Conservation (phyloP, 1,139 yeast genomes). For the Saccharomyces hybrid region DNA sequence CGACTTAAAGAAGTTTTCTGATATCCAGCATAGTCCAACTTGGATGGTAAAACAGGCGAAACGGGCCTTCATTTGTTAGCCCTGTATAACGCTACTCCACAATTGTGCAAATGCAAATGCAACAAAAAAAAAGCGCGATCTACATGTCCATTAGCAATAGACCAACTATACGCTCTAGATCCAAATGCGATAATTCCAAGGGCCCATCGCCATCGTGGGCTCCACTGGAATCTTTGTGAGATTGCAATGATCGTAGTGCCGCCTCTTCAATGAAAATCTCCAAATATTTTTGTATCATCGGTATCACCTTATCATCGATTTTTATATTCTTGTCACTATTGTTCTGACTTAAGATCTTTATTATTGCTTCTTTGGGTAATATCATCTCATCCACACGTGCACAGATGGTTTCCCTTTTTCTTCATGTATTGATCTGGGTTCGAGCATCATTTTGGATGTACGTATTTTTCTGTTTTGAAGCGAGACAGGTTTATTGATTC, state of each 20-base stretch:
- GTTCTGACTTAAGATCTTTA: constrained; percentile 47
- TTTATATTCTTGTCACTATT: constrained; percentile 42
- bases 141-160: constrained; percentile 27
- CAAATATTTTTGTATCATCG: constrained; percentile 48
- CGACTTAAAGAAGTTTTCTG: background rate
- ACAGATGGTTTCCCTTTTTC: background rate
- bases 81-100: background rate
- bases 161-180: constrained; percentile 29
- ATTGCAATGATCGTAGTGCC: constrained; percentile 50
- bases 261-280: constrained; percentile 59
- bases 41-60: background rate
- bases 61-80: background rate
- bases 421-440: background rate
- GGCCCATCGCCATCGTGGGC: constrained; percentile 33
- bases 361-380: constrained; percentile 42
- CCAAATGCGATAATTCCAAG: constrained; percentile 20
- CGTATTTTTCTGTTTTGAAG: background rate
- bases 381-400: background rate
- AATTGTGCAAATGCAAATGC: background rate
- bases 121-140: no score
- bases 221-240: constrained; percentile 27
- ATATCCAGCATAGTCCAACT: background rate
- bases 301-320: constrained; percentile 43
- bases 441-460: background rate
- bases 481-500: background rate